These are phyloP conservation scores for barrel medic (Medicago truncatula) DNA, from an alignment of 306 rosid species.

Conservation along the genomic window MtrunA17r5.0-ANR NC_053047.1:755501-756000, in stretches of 20 bases:
- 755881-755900: too few species aligned
- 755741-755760: constrained; percentile 9
- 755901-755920: neutral
- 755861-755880: too few species aligned
- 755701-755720: neutral
- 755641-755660: neutral
- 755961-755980: constrained; percentile 57
- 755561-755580: neutral
- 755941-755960: constrained; percentile 71
- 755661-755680: neutral
- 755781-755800: constrained; percentile 29
- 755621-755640: neutral
- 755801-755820: constrained; percentile 53
- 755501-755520: constrained; percentile 43
- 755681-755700: neutral
- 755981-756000: constrained; percentile 56
- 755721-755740: neutral
- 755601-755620: neutral
- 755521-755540: constrained; percentile 8
- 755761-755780: neutral
- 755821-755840: constrained; percentile 49
- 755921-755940: constrained; percentile 60
- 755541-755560: neutral
- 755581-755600: neutral
- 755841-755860: constrained; percentile 20